Evolutionary conservation across 2,329 filamentous ascomycete genomes (phyloP).

Genomic region (Penicillium verrucosum): DNA sequence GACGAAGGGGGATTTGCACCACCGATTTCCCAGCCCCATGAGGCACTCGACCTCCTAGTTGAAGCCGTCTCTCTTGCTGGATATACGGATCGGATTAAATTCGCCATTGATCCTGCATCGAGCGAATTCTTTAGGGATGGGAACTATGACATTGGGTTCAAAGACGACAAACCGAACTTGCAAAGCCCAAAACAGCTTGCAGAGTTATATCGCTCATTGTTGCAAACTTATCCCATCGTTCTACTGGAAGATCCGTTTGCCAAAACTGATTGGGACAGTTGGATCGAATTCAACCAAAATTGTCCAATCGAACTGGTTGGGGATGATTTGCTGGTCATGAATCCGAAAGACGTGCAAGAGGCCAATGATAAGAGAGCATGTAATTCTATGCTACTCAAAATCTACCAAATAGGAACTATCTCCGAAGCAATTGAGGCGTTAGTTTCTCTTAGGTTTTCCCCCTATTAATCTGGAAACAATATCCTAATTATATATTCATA

Average conservation of each 20-base stretch:
- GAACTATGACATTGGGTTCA: slow-evolving; percentile 41
- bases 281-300: slow-evolving; percentile 35
- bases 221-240: slow-evolving; percentile 39
- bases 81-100: slow-evolving; percentile 35
- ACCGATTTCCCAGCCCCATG: slow-evolving; percentile 33
- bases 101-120: slow-evolving; percentile 44
- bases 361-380: slow-evolving; percentile 41
- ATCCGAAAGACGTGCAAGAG: slow-evolving; percentile 34
- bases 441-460: slow-evolving; percentile 8
- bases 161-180: slow-evolving; percentile 25
- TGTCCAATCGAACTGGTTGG: slow-evolving; percentile 40
- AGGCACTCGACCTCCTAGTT: slow-evolving; percentile 36
- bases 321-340: slow-evolving; percentile 43
- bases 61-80: slow-evolving; percentile 27
- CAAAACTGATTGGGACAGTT: slow-evolving; percentile 41
- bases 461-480: neutral
- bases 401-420: slow-evolving; percentile 46
- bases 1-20: slow-evolving; percentile 41
- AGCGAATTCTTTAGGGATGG: slow-evolving; percentile 37
- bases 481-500: slow-evolving; percentile 7
- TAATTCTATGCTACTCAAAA: slow-evolving; percentile 42
- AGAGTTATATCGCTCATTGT: slow-evolving; percentile 31
- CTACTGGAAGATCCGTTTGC: slow-evolving; percentile 45
- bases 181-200: slow-evolving; percentile 28
- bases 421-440: slow-evolving; percentile 42